These are phyloP conservation scores for Trametes meyenii DNA, from an alignment of 768 basidiomycete genomes.

Conservation along the genomic window DNA sequence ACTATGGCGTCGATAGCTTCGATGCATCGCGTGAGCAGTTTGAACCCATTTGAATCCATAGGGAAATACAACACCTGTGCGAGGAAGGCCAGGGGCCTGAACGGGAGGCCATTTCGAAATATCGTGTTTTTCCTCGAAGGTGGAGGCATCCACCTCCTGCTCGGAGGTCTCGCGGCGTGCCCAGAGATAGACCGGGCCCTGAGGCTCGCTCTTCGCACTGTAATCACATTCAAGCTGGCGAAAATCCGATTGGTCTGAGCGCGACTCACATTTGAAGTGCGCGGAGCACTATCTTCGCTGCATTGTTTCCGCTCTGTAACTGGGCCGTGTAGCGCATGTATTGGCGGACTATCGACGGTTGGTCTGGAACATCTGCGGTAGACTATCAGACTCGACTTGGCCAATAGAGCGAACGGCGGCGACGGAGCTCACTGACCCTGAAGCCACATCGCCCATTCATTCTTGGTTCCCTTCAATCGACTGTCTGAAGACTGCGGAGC, in stretches of 20 bases:
- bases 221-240: neutral
- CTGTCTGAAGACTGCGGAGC: slow-evolving; percentile 59
- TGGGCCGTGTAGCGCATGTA: slow-evolving; percentile 74
- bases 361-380: slow-evolving; percentile 63
- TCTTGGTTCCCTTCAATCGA: slow-evolving; percentile 63
- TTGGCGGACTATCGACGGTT: slow-evolving; percentile 69
- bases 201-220: slow-evolving; percentile 69
- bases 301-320: slow-evolving; percentile 55
- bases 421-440: slow-evolving; percentile 49
- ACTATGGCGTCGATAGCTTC: slow-evolving; percentile 43
- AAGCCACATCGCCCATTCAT: slow-evolving; percentile 77
- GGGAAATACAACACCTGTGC: slow-evolving; percentile 31
- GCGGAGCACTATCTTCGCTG: slow-evolving; percentile 54
- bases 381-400: neutral
- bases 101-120: slow-evolving; percentile 53
- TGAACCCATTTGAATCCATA: neutral
- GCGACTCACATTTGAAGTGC: slow-evolving; percentile 64
- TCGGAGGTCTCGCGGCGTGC: slow-evolving; percentile 71
- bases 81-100: slow-evolving; percentile 51
- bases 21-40: too few species aligned
- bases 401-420: neutral
- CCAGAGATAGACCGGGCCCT: slow-evolving; percentile 77
- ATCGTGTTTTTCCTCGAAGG: slow-evolving; percentile 36
- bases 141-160: slow-evolving; percentile 52
- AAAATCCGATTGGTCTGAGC: neutral